Base-by-base conservation (phyloP, 306 rosid genomes). In the Casuarina cunninghamiana region DNA sequence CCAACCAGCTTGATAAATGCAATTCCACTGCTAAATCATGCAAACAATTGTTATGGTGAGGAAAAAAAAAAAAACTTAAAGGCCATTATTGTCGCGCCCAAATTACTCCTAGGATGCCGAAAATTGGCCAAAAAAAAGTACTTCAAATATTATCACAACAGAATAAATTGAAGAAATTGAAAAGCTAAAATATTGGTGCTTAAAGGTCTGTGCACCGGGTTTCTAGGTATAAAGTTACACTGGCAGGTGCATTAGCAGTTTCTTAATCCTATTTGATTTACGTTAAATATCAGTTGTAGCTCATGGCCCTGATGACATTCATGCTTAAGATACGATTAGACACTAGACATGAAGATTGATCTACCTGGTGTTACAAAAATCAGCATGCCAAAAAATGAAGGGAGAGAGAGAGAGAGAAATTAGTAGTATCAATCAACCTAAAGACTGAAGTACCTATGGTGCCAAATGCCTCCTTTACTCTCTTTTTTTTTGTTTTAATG, bases 371-470 rank as follows among this genome's bases (percentile, higher is more conserved):
- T 26, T 26, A 57, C 6, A 65, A 73, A 60, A 73, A 77, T 67
- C 75, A 75, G 4, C 62, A 73, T 6, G 37, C 61, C 80, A 26
- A 26, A 26, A 26, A 26, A 26, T 26, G 32, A 26, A 26, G 32
- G 32, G 32, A 26, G 32, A 26, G 32, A 26, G 32, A 21, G 26
- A 26, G 32, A 26, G 32, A 26, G 32, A 26, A 72, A n/a, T 49
- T 54, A n/a, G 63, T 43, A 83, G 32, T 53, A 66, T 15, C 32
- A 68, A 58, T 66, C 79, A 76, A 94, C 98, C 98, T 95, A 93
- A 95, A 90, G 70, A 95, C 98, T 76, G 98, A 95, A 78, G 98
- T 95, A 60, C 98, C 98, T 92, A 95, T 88, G 46, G 93, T 95
- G 79, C 89, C 71, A 84, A 91, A 79, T 75, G 98, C 98, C 86